Base-by-base conservation (phyloP, 2,329 filamentous ascomycete genomes). In the Claviceps maximensis region DNA sequence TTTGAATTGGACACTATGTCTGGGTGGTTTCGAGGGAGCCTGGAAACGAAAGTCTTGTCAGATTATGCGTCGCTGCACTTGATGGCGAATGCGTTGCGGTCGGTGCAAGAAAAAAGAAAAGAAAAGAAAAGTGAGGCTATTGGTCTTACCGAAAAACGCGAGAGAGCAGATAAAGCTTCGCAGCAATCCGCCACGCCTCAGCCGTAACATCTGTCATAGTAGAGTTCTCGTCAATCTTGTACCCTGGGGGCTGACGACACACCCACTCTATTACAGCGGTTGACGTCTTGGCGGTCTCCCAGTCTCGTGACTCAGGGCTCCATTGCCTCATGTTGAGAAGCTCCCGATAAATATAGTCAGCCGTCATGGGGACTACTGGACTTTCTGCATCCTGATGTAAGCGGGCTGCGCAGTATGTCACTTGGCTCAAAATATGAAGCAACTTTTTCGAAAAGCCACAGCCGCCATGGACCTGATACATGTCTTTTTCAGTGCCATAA, bases 381-480 rank as follows among this genome's bases (percentile, higher is more conserved):
- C 59, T 67, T 17, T 63, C 61, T 1, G 59, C 60, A 19, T 69
- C 64, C 47, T 70, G 67, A 33, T 62, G 58, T 29, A 69, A 49
- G 12, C 65, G 61, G 4, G 68, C 63, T 21, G 68, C 61, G 38
- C 67, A 63, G 51, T 67, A 67, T 4, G 69, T 70, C 33, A 71
- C 65, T 46, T 69, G 67, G 42, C 66, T 66, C 44, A 71, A 61
- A 12, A 59, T 61, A 47, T 70, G 64, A 23, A 72, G 60, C 4
- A 72, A 58, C 42, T 64, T 67, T 50, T 68, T 70, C 0, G 69
- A 71, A 53, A 71, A 71, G 10, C 69, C 69, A 47, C 69, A 72
- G 0, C 67, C 69, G 9, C 69, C 69, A 47, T 72, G 69, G 4
- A 72, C 69, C 50, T 70, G 62, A 36, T 63, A 65, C 56, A 66